phyloP scores from a whole-genome alignment of 2,329 filamentous ascomycete genomes.

The Aureobasidium sp. region DNA sequence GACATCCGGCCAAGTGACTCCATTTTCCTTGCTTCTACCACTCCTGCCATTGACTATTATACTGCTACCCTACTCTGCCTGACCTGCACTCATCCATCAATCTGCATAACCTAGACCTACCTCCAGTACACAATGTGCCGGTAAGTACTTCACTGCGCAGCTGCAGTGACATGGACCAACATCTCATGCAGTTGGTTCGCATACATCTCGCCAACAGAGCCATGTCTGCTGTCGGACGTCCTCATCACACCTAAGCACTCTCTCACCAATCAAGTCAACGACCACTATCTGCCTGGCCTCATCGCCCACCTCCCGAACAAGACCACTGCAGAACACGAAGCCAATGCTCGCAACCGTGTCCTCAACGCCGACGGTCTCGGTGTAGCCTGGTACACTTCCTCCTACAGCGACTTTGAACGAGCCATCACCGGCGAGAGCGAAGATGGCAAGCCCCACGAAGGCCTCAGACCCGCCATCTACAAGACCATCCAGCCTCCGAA shows the following conservation, averaged over 20 bases:
- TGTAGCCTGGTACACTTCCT: conserved; percentile 48
- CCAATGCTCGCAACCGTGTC: conserved; percentile 45
- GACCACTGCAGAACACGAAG: conserved; percentile 35
- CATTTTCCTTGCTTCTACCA: not conserved
- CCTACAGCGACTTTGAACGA: conserved; percentile 35
- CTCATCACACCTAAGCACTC: conserved; percentile 41
- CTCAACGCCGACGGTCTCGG: conserved; percentile 51
- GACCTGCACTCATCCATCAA: not conserved
- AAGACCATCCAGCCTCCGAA: conserved; percentile 46
- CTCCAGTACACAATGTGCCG: conserved; percentile 26
- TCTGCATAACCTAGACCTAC: not conserved
- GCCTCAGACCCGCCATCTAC: conserved; percentile 44
- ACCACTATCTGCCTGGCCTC: conserved; percentile 49
- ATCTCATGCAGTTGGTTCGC: conserved; percentile 48
- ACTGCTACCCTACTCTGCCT: conserved; percentile 22
- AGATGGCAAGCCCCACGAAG: conserved; percentile 27
- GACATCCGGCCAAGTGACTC: not conserved
- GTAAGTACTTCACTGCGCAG: conserved; percentile 19
- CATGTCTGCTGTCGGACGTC: conserved; percentile 49
- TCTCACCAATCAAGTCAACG: conserved; percentile 41
- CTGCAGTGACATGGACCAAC: not conserved
- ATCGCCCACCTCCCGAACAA: conserved; percentile 36
- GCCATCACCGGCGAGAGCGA: conserved; percentile 22
- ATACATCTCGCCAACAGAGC: conserved; percentile 47
- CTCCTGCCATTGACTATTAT: conserved; percentile 18